A percentile compares a stretch with the other conserved stretches of the same genome.
Evolutionary conservation across 129 eudicot species (phyloP).

Genomic region (Flaveria linearis): DNA sequence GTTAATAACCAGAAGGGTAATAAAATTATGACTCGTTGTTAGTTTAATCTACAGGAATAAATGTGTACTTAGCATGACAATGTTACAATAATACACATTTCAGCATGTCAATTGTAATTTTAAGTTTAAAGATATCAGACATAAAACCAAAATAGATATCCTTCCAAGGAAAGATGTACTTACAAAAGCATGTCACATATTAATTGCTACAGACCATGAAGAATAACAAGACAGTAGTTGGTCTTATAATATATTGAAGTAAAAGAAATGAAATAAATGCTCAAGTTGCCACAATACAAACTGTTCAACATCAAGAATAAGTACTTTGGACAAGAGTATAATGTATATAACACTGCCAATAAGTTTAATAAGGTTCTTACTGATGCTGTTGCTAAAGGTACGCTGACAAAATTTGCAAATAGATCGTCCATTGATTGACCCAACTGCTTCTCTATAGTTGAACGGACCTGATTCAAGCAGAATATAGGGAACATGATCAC

Average conservation of each 20-base stretch:
- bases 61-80: background rate
- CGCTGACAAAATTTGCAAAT: slow-evolving; percentile 57
- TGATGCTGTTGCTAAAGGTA: slow-evolving; percentile 94
- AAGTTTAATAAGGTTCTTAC: slow-evolving; percentile 45
- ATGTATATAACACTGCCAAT: background rate
- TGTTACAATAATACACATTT: slow-evolving; percentile 5
- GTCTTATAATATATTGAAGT: background rate
- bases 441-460: slow-evolving; percentile 70
- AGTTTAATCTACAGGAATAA: background rate
- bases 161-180: background rate
- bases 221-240: slow-evolving; percentile 11
- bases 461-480: slow-evolving; percentile 57
- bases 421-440: slow-evolving; percentile 76
- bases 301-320: slow-evolving; percentile 9
- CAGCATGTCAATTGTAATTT: background rate
- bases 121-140: background rate
- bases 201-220: background rate
- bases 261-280: background rate
- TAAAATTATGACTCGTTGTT: background rate
- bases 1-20: slow-evolving; percentile 6
- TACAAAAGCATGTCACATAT: background rate
- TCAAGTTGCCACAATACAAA: slow-evolving; percentile 3
- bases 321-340: background rate
- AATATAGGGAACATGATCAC: background rate
- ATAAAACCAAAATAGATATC: background rate